Conservation (phyloP, 257 asterid genomes). For the Osmanthus fragrans region DNA sequence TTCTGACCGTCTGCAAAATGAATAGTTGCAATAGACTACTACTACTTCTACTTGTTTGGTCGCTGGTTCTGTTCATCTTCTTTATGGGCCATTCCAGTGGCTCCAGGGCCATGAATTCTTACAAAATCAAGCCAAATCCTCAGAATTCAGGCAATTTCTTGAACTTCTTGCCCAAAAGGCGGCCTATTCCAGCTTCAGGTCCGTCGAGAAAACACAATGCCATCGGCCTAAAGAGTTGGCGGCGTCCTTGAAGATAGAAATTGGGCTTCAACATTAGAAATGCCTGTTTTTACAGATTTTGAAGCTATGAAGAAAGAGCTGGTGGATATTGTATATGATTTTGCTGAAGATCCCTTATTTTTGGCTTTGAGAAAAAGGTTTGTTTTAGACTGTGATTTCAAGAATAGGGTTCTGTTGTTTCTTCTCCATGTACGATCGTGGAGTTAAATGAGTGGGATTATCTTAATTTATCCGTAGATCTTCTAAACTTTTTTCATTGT, state of each 20-base stretch:
- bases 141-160: constrained; percentile 41
- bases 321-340: constrained; percentile 11
- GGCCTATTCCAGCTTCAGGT: constrained; percentile 60
- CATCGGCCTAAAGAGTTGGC: constrained; percentile 60
- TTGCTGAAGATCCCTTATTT: neutral
- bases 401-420: neutral
- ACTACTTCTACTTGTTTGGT: constrained; percentile 15
- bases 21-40: constrained; percentile 21
- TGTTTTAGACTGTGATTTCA: constrained; percentile 7
- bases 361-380: neutral
- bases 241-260: constrained; percentile 37
- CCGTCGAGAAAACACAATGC: constrained; percentile 77
- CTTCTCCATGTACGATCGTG: too few species aligned
- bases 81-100: constrained; percentile 33
- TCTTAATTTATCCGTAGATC: neutral
- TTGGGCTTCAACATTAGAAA: neutral
- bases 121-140: constrained; percentile 36
- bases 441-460: neutral
- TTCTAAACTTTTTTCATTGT: neutral
- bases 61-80: constrained; percentile 30
- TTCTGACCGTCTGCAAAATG: constrained; percentile 22
- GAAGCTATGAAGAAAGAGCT: neutral
- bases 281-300: neutral
- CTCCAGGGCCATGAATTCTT: constrained; percentile 43
- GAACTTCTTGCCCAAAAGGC: constrained; percentile 62